Conservation (phyloP, 148 eudicot genomes). For the Bassia scoparia region DNA sequence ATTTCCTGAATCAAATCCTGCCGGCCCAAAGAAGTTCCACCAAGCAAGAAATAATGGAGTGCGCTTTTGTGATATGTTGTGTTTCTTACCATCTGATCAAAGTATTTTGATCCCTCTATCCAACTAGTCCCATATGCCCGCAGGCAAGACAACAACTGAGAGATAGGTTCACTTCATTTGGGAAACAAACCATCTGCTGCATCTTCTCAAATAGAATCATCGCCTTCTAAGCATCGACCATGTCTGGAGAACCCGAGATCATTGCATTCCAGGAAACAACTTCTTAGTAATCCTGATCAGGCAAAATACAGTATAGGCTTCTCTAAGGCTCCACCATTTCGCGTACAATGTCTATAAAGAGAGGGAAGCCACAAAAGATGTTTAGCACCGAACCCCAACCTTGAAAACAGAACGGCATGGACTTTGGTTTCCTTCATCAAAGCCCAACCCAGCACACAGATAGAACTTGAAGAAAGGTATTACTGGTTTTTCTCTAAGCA, state of each 20-base stretch:
- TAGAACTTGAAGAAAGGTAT: conserved; percentile 51
- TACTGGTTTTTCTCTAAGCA: conserved; percentile 44
- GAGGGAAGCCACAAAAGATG: conserved; percentile 50
- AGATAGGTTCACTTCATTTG: conserved; percentile 71
- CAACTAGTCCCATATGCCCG: conserved; percentile 67
- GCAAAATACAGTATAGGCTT: conserved; percentile 54
- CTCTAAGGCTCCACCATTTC: conserved; percentile 59
- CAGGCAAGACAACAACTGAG: conserved; percentile 65
- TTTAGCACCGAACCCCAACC: conserved; percentile 45
- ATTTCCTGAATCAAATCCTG: conserved; percentile 52
- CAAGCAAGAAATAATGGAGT: conserved; percentile 65
- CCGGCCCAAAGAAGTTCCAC: conserved; percentile 75
- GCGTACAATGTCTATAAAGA: conserved; percentile 71
- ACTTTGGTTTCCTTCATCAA: conserved; percentile 65
- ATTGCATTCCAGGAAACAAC: conserved; percentile 66
- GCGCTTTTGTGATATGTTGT: conserved; percentile 46
- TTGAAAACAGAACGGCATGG: conserved; percentile 46
- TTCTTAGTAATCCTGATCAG: conserved; percentile 40
- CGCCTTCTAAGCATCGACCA: conserved; percentile 55
- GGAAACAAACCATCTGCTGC: conserved; percentile 60
- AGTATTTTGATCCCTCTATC: conserved; percentile 53
- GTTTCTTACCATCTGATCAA: conserved; percentile 49
- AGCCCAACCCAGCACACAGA: conserved; percentile 75
- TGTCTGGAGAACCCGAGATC: conserved; percentile 81
- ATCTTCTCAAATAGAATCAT: conserved; percentile 73